Conservation (phyloP, 495 filamentous ascomycete species). For the Neurospora sp. region DNA sequence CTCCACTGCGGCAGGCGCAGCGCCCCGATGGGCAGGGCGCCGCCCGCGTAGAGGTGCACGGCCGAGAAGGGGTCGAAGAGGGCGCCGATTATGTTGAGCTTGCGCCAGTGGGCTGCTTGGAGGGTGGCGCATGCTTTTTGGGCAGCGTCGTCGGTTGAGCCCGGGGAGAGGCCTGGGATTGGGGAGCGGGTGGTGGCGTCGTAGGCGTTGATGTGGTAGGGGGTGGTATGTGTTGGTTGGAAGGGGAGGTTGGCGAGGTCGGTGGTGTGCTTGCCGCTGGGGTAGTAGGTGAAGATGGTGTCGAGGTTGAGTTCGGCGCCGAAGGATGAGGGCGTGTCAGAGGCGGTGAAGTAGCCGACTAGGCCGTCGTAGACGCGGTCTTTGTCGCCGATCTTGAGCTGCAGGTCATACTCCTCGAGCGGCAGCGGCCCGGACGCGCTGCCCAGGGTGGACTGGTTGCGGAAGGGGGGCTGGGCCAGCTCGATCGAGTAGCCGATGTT, state of each 20-base stretch:
- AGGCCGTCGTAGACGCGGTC: slow-evolving; percentile 31
- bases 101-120: slow-evolving; percentile 5
- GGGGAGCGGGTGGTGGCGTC: slow-evolving; percentile 8
- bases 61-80: slow-evolving; percentile 39
- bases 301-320: slow-evolving; percentile 18
- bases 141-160: neutral
- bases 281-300: slow-evolving; percentile 25
- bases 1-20: slow-evolving; percentile 36
- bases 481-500: slow-evolving; percentile 38
- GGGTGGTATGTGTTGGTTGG: slow-evolving; percentile 12
- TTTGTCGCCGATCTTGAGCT: slow-evolving; percentile 33
- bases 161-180: no score
- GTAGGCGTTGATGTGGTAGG: slow-evolving; percentile 16
- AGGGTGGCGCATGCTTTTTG: slow-evolving; percentile 4
- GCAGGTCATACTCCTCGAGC: slow-evolving; percentile 24
- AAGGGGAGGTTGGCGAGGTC: neutral
- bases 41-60: slow-evolving; percentile 26
- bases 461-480: slow-evolving; percentile 15
- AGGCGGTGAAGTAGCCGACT: slow-evolving; percentile 31
- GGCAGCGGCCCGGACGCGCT: neutral
- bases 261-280: neutral
- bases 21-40: slow-evolving; percentile 24
- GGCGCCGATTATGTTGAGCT: slow-evolving; percentile 18
- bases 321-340: no score
- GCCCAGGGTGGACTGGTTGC: slow-evolving; percentile 8